Conservation (phyloP, 345 rosid species). For the Populus nigra region DNA sequence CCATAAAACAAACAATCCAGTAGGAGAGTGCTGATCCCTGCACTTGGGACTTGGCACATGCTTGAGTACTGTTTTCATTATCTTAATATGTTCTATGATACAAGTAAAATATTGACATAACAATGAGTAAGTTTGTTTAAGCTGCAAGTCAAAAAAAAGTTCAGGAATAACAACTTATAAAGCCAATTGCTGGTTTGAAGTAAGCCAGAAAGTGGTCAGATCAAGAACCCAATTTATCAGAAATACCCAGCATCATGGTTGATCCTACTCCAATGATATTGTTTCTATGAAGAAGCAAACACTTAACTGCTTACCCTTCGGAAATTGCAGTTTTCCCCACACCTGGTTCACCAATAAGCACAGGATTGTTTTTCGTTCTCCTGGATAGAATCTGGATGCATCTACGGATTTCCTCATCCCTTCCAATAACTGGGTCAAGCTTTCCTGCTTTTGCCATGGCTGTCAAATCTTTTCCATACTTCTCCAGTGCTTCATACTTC, state of each 20-base stretch:
- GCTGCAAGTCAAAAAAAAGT: neutral
- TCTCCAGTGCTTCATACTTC: slow-evolving; percentile 91
- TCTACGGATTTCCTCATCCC: slow-evolving; percentile 98
- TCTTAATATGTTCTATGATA: neutral
- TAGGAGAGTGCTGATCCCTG: neutral
- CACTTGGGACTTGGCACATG: neutral
- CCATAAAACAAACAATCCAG: neutral
- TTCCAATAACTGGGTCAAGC: slow-evolving; percentile 96
- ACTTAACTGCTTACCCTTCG: slow-evolving; percentile 65
- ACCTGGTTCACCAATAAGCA: slow-evolving; percentile 97
- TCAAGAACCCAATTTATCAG: neutral
- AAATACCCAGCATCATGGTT: neutral
- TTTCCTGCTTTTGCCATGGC: slow-evolving; percentile 97
- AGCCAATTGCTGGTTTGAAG: neutral
- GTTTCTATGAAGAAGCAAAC: neutral
- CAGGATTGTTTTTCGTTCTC: slow-evolving; percentile 98
- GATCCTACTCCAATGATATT: slow-evolving; percentile 7
- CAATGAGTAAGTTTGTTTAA: neutral
- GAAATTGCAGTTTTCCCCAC: slow-evolving; percentile 99
- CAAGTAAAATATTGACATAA: neutral
- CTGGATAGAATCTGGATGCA: slow-evolving; percentile 97
- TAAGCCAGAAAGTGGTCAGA: neutral
- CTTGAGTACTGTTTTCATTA: neutral
- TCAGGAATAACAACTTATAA: neutral
- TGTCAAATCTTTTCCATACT: slow-evolving; percentile 95